Evolutionary conservation across 352 stramenopile species (phyloP).

Genomic region (Phytophthora agathidicida): DNA sequence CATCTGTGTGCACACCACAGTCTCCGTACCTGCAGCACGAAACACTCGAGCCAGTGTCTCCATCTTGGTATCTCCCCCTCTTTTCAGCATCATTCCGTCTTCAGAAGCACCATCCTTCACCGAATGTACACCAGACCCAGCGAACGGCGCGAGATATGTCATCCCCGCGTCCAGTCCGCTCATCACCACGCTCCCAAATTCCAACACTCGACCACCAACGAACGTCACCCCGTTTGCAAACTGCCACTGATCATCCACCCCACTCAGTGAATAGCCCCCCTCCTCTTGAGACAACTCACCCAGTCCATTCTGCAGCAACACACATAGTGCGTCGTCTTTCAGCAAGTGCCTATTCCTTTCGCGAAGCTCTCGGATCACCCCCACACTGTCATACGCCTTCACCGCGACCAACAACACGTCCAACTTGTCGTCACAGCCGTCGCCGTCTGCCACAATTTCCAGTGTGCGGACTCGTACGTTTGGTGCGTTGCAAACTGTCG

Average conservation of each 20-base stretch:
- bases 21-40: constrained; percentile 42
- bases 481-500: constrained; percentile 9
- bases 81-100: not conserved
- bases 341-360: constrained; percentile 40
- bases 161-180: constrained; percentile 51
- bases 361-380: constrained; percentile 41
- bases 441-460: not conserved
- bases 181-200: constrained; percentile 50
- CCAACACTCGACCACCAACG: constrained; percentile 50
- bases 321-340: constrained; percentile 50
- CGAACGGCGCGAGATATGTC: constrained; percentile 61
- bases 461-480: constrained; percentile 49
- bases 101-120: not conserved
- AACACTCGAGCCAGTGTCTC: constrained; percentile 41
- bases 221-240: constrained; percentile 75
- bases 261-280: not conserved
- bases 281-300: constrained; percentile 36
- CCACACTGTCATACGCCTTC: constrained; percentile 68
- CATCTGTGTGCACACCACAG: not conserved
- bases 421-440: constrained; percentile 22
- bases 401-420: constrained; percentile 71
- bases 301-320: constrained; percentile 77
- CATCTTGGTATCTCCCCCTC: constrained; percentile 20
- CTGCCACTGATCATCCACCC: constrained; percentile 28
- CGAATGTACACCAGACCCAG: not conserved